These are phyloP conservation scores for Populus hybrid DNA, from an alignment of 441 rosid genomes.

Conservation along the genomic window DNA sequence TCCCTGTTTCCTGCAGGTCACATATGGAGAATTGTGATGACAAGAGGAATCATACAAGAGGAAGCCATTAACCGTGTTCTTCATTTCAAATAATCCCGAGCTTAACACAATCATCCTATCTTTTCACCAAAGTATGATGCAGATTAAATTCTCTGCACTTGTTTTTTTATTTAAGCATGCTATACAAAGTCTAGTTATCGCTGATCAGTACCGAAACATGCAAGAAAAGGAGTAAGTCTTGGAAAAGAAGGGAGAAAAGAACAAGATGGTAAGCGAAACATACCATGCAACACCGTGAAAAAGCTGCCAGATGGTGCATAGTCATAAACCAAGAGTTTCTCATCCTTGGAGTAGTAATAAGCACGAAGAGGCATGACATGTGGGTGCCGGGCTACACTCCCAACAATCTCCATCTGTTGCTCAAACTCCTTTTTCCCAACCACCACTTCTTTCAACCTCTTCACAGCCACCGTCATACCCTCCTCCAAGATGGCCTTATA, in stretches of 20 bases:
- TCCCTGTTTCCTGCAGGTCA: conserved; percentile 55
- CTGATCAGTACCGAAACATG: neutral
- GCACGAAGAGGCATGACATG: conserved; percentile 81
- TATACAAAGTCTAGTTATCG: neutral
- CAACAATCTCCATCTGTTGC: conserved; percentile 86
- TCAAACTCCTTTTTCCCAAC: conserved; percentile 79
- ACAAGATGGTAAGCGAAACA: conserved; percentile 1
- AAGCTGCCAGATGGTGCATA: conserved; percentile 60
- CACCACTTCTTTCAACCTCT: conserved; percentile 57
- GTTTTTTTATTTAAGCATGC: neutral
- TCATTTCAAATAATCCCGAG: neutral
- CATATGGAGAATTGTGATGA: neutral
- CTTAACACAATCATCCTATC: neutral
- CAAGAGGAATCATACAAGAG: neutral
- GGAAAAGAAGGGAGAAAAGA: conserved; percentile 3
- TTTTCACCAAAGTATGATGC: neutral
- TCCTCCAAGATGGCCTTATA: conserved; percentile 86
- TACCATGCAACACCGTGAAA: conserved; percentile 75
- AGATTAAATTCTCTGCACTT: neutral
- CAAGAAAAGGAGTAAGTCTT: neutral
- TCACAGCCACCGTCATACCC: conserved; percentile 33
- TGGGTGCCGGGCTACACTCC: conserved; percentile 59
- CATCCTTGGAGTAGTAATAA: conserved; percentile 91
- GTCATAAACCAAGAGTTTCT: conserved; percentile 89
- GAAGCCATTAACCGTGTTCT: neutral